These are phyloP conservation scores for Lachnellula occidentalis DNA, from an alignment of 2,329 filamentous ascomycete genomes.

Conservation along the genomic window DNA sequence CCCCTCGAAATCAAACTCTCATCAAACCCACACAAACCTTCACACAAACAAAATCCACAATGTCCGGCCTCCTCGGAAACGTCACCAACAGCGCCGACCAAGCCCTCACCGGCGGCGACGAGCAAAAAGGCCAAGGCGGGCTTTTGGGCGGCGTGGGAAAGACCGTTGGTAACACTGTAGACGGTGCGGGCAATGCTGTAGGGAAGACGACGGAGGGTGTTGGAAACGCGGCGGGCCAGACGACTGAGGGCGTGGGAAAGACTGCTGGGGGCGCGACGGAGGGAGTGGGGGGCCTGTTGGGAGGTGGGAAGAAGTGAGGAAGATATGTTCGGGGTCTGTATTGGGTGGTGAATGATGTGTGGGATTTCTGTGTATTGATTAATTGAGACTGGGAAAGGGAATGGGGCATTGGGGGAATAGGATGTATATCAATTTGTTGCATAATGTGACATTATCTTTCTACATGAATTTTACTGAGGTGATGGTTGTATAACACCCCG, in stretches of 20 bases:
- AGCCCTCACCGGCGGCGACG: slow-evolving; percentile 35
- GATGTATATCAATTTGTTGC: too few species aligned
- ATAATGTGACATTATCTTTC: too few species aligned
- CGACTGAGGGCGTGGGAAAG: slow-evolving; percentile 17
- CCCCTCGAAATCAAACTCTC: neutral
- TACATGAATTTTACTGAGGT: too few species aligned
- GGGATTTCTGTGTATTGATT: too few species aligned
- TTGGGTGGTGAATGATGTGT: slow-evolving; percentile 6
- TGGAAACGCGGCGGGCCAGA: slow-evolving; percentile 16
- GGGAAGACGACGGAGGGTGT: slow-evolving; percentile 25
- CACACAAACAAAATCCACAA: slow-evolving; percentile 12
- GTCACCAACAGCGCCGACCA: slow-evolving; percentile 35
- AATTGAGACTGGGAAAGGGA: too few species aligned
- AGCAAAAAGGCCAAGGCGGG: slow-evolving; percentile 35
- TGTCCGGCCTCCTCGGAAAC: slow-evolving; percentile 32
- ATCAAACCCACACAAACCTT: neutral
- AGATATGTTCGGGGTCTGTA: too few species aligned
- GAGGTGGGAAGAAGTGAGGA: too few species aligned
- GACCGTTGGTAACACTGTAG: slow-evolving; percentile 29
- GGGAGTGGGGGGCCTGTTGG: slow-evolving; percentile 13
- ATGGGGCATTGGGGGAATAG: too few species aligned
- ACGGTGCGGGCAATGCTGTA: slow-evolving; percentile 31
- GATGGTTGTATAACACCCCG: too few species aligned
- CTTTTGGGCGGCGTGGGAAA: slow-evolving; percentile 33
- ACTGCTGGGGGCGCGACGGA: slow-evolving; percentile 9